Conservation (phyloP, 2,329 filamentous ascomycete genomes). For the Leptographium lundbergii region DNA sequence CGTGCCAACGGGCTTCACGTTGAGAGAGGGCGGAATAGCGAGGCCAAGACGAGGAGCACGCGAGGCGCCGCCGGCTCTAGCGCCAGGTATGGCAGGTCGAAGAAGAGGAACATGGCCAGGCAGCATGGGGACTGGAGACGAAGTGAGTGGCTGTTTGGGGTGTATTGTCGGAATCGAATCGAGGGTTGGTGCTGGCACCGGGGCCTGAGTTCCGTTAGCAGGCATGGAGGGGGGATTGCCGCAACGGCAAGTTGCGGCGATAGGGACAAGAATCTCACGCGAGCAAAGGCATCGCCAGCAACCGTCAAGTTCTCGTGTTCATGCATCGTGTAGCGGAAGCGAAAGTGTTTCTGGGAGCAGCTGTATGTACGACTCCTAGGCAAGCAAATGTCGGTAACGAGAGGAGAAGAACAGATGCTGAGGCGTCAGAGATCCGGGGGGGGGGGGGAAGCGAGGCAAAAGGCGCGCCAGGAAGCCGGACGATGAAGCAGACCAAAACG, state of each 20-base stretch:
- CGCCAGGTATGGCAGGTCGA: constrained; percentile 68
- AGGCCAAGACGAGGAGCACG: constrained; percentile 71
- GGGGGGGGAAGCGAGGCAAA: not conserved
- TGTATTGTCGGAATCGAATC: not conserved
- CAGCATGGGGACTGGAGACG: constrained; percentile 43
- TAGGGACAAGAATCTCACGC: not conserved
- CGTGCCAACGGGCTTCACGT: constrained; percentile 59
- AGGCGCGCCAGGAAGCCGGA: not conserved
- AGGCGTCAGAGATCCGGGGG: not conserved
- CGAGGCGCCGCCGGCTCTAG: constrained; percentile 44
- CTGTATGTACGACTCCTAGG: not conserved
- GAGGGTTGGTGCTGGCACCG: not conserved
- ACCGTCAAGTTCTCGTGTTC: not conserved
- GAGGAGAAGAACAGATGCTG: not conserved
- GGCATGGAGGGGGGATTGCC: not conserved
- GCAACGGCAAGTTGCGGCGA: not conserved
- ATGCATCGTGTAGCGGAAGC: not conserved
- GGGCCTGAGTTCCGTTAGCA: not conserved
- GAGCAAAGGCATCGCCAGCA: not conserved
- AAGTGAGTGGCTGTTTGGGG: constrained; percentile 14
- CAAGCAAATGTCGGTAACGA: not conserved
- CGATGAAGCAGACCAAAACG: not conserved
- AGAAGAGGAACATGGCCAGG: constrained; percentile 68
- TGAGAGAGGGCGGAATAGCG: constrained; percentile 80
- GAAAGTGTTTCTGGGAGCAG: not conserved